Percentiles rank a stretch among this genome's conserved stretches.
These are phyloP conservation scores for Pleurostoma richardsiae DNA, from an alignment of 2,329 filamentous ascomycete species.

Conservation along the genomic window DNA sequence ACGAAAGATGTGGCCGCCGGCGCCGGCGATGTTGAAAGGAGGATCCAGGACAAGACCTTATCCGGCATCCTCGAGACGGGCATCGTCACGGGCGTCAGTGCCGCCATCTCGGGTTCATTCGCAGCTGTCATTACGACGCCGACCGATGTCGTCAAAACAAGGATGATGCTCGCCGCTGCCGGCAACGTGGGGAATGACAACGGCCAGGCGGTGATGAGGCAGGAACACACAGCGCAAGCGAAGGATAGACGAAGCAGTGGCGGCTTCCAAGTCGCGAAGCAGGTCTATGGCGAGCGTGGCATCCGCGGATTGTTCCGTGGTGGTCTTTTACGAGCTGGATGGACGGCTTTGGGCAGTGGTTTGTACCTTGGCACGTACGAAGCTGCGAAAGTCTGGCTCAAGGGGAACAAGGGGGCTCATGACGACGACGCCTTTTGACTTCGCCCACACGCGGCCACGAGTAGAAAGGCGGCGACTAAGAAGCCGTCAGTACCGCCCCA, in stretches of 20 bases:
- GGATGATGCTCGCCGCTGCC: conserved; percentile 71
- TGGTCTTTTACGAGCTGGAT: conserved; percentile 64
- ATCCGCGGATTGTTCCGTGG: conserved; percentile 73
- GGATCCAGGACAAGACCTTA: conserved; percentile 7
- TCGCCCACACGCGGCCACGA: no score
- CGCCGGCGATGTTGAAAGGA: conserved; percentile 24
- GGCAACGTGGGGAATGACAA: no score
- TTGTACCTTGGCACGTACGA: conserved; percentile 87
- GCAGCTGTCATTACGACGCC: conserved; percentile 83
- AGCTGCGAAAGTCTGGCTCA: conserved; percentile 63
- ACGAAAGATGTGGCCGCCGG: conserved; percentile 13
- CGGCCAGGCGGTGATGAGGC: conserved; percentile 21
- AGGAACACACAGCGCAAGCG: conserved; percentile 17
- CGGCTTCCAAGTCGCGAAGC: conserved; percentile 55
- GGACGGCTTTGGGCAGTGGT: conserved; percentile 79
- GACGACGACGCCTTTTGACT: conserved; percentile 24
- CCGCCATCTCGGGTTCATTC: conserved; percentile 67
- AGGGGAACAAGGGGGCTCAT: conserved; percentile 34
- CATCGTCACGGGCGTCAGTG: conserved; percentile 66
- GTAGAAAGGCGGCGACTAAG: no score
- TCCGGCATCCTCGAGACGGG: conserved; percentile 58
- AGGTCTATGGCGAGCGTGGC: conserved; percentile 64
- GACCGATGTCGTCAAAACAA: conserved; percentile 83
- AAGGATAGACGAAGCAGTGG: conserved; percentile 22
- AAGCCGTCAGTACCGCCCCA: no score